Evolutionary conservation across 495 filamentous ascomycete genomes (phyloP).

Genomic region (Talaromyces trachyspermus): DNA sequence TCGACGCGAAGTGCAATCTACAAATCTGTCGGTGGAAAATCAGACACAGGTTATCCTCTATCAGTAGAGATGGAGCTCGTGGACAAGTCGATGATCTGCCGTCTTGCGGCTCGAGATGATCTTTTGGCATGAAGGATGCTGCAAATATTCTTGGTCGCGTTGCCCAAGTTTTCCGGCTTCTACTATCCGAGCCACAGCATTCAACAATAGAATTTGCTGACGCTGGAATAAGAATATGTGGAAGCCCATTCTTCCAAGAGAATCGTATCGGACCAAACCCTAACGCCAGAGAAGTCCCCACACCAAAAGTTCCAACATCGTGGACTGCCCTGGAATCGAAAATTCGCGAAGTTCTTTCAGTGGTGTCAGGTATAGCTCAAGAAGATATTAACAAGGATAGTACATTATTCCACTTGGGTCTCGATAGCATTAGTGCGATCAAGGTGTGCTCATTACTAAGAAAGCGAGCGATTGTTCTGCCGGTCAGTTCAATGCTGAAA

Average conservation of each 20-base stretch:
- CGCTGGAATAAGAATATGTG: slow-evolving; percentile 44
- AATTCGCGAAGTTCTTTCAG: slow-evolving; percentile 50
- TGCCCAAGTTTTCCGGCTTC: slow-evolving; percentile 43
- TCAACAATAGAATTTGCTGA: slow-evolving; percentile 46
- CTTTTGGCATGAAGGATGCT: slow-evolving; percentile 38
- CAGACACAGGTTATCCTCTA: slow-evolving; percentile 69
- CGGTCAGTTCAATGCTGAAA: slow-evolving; percentile 29
- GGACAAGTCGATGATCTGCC: slow-evolving; percentile 50
- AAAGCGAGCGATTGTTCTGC: slow-evolving; percentile 21
- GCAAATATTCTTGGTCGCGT: slow-evolving; percentile 43
- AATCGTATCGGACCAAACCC: not conserved
- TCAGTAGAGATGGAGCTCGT: slow-evolving; percentile 68
- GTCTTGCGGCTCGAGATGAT: slow-evolving; percentile 56
- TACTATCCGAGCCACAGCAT: slow-evolving; percentile 37
- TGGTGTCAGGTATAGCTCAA: slow-evolving; percentile 48
- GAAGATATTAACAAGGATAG: slow-evolving; percentile 45
- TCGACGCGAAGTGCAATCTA: slow-evolving; percentile 28
- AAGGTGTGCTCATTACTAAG: slow-evolving; percentile 29
- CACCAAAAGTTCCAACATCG: not conserved
- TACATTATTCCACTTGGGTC: slow-evolving; percentile 69
- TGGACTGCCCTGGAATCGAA: slow-evolving; percentile 6
- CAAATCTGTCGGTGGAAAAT: slow-evolving; percentile 48
- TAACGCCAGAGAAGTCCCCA: not conserved
- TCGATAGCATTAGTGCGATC: slow-evolving; percentile 79
- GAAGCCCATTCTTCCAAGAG: slow-evolving; percentile 29